Evolutionary conservation across 1,284 basidiomycete species (phyloP), one percentile per base, ranked within the genome.

Genomic region (Porogramme epimiltina): DNA sequence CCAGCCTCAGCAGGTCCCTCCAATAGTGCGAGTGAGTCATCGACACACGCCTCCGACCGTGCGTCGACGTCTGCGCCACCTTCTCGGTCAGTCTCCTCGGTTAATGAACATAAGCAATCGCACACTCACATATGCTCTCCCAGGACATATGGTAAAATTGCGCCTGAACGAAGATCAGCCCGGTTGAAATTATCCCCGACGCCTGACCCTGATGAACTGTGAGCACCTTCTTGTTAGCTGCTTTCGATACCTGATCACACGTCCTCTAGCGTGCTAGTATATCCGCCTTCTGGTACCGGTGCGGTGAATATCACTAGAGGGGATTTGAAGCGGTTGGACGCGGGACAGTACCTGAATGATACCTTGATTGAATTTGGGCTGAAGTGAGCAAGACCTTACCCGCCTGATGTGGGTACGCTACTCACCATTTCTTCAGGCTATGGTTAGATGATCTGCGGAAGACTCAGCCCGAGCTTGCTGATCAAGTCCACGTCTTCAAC

Each of bases 361-460:
- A 95, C 91, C 0, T 72, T 98, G 22, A 93, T 99, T 41, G 96
- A 99, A 66, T 97, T 96, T 65, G 96, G 93, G 2, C 76, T 99
- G 28, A 94, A 93, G 90, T 93, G 64, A 45, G 87, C 74, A 0
- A 41, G 23, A 20, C 13, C 36, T 38, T 40, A 37, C 43, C 20
- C 42, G 19, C 9, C 19, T 19, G 19, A 9, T 41, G 15, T 24
- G n/a, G 16, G 19, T 28, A 24, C 37, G n/a, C 6, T 18, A 15
- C 42, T 46, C 40, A 22, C 26, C 38, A 33, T 10, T 47, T 36
- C n/a, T 33, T 10, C 51, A 95, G 93, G 66, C 73, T 86, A 19
- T 90, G 88, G 81, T 72, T 89, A 11, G 76, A 74, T 47, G 74
- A 81, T 13, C 67, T 92, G 20, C 77, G 82, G 51, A 69, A 66